Base-by-base conservation (phyloP, 768 basidiomycete genomes). In the Trametes cingulata region DNA sequence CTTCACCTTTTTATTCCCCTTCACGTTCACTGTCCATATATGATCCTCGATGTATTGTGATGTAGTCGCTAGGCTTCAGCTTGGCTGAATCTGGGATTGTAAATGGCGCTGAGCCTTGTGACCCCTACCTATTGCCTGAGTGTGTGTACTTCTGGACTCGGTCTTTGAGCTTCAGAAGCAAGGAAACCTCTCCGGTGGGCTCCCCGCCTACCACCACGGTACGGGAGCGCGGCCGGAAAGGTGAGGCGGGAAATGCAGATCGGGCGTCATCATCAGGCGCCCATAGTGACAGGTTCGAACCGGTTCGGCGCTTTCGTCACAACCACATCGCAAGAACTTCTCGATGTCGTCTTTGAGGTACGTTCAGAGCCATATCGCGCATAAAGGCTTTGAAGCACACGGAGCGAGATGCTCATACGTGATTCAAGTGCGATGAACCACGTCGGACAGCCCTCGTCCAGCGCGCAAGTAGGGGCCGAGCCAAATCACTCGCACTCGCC, bases 11-110 rank as follows among this genome's bases (percentile, higher is more conserved):
- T 67, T 67, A 67, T 67, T 62, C 36, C 27, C 46, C 29, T 58
- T 52, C 46, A 35, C 27, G 41, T 67, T 67, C 63, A n/a, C 47
- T 64, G 66, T 67, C 58, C 51, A 67, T 67, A 64, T 50, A 52
- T 48, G 64, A 52, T 46, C 42, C 61, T 54, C 29, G 51, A 42
- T 56, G 59, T 62, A 53, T 54, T 56, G 54, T 43, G 47, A 51
- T 51, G 54, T 50, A 25, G 51, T 57, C 48, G 56, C 56, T 22
- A 19, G 56, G 47, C 47, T 57, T 15, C 56, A 49, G 47, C 24
- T 36, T 19, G 41, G 49, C 56, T 41, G 50, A 48, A 19, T 20
- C 61, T 15, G 39, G 55, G 61, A 57, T 49, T 57, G 56, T 57
- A 57, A 40, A 42, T 41, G 56, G 56, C 46, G 46, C 47, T 57